These are phyloP conservation scores for Ophiosphaerella korrae DNA, from an alignment of 2,329 filamentous ascomycete genomes.

Conservation along the genomic window DNA sequence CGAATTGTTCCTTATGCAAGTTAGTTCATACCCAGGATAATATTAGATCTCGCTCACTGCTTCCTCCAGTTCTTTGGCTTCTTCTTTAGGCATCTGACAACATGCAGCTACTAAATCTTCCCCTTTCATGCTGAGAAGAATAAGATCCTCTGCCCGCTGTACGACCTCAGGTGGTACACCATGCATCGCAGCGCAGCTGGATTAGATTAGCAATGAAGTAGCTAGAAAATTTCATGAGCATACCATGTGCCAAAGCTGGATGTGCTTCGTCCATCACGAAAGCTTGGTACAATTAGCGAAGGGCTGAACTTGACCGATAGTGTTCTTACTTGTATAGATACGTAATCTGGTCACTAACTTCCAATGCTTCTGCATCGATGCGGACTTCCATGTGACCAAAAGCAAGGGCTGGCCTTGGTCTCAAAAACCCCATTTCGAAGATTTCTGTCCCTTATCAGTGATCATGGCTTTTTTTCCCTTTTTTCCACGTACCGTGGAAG, in stretches of 20 bases:
- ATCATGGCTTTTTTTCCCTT: too few relatives aligned
- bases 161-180: slow-evolving; percentile 76
- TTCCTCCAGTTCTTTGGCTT: slow-evolving; percentile 68
- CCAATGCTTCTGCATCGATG: slow-evolving; percentile 58
- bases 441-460: slow-evolving; percentile 61
- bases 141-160: slow-evolving; percentile 74
- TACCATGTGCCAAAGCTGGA: slow-evolving; percentile 81
- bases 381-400: slow-evolving; percentile 76
- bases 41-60: slow-evolving; percentile 62
- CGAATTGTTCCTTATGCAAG: slow-evolving; percentile 47
- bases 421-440: slow-evolving; percentile 67
- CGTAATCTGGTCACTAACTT: slow-evolving; percentile 66
- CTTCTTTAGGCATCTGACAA: slow-evolving; percentile 66
- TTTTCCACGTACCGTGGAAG: slow-evolving; percentile 57
- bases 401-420: slow-evolving; percentile 55
- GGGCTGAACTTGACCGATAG: background rate
- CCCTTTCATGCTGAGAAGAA: slow-evolving; percentile 69
- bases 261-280: slow-evolving; percentile 68
- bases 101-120: slow-evolving; percentile 79
- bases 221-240: slow-evolving; percentile 3
- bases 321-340: slow-evolving; percentile 70
- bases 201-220: slow-evolving; percentile 1
- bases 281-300: slow-evolving; percentile 42
- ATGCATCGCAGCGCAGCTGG: slow-evolving; percentile 80
- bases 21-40: background rate